Base-by-base conservation (phyloP, 495 filamentous ascomycete genomes). In the Daldinia caldariorum region DNA sequence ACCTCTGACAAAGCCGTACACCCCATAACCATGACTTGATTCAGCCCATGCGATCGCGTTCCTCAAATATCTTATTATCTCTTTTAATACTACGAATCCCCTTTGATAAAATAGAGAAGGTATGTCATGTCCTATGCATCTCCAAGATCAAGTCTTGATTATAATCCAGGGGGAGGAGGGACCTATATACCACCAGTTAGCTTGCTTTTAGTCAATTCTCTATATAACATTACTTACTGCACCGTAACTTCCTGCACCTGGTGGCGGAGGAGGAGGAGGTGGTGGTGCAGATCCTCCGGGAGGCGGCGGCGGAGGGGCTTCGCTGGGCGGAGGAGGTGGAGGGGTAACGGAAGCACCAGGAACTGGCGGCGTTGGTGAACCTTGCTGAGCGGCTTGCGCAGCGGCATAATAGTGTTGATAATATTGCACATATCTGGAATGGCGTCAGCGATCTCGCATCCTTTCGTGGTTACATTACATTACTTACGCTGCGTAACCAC, bases 401-500 rank as follows among this genome's bases (percentile, higher is more conserved):
- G 85, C 77, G 49, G 81, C 83, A 53, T 83, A 83, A 66, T 85
- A 86, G 64, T 90, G 87, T 61, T 93, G 90, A 75, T 93, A 93
- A 73, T 83, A 77, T 61, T 90, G 87, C 55, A 92, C 83, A 63
- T 97, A 94, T 43, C 87, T 89, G 69, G 22, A 57, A 10, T 43
- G 38, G 14, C 45, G 66, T 77, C 56, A 74, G 69, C 43, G 29
- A 35, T 45, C 34, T n/a, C 38, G 16, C 61, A n/a, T 50, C n/a
- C 10, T 5, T 16, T 37, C 3, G 41, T 47, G 43, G 37, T 2
- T 4, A 69, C 34, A 54, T 2, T 4, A 69, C 34, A 54, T 45
- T 14, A 83, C 76, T 74, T 79, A 85, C 73, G 85, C 84, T 58
- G 81, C 79, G 74, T 95, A 95, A 29, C 95, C 95, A 62, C 95